These are phyloP conservation scores for Quercus lobata DNA, from an alignment of 331 rosid genomes.

Conservation along the genomic window DNA sequence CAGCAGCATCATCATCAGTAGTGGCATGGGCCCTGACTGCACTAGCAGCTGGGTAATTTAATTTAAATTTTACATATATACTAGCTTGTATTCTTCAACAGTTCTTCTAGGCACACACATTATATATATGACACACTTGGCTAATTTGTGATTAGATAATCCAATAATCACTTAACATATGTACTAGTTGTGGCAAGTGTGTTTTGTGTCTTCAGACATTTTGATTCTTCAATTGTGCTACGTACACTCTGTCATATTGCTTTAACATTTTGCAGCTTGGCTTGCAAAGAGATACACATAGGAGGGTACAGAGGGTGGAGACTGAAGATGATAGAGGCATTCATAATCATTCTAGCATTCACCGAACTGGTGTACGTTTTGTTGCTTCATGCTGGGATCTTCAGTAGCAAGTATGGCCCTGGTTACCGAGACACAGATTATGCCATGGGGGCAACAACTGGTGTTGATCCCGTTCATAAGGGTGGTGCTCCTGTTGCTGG, in stretches of 20 bases:
- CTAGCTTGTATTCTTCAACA: too few species aligned
- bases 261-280: conserved; percentile 40
- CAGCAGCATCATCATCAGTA: conserved; percentile 57
- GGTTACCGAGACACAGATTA: conserved; percentile 68
- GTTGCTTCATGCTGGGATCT: conserved; percentile 73
- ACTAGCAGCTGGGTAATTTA: conserved; percentile 64
- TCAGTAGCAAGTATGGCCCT: conserved; percentile 75
- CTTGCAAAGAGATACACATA: conserved; percentile 68
- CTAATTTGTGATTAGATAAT: too few species aligned
- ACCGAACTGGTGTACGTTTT: conserved; percentile 59
- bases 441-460: conserved; percentile 28
- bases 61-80: too few species aligned
- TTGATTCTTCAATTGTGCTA: too few species aligned
- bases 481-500: conserved; percentile 35
- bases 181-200: too few species aligned
- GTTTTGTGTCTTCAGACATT: too few species aligned
- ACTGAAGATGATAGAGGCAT: conserved; percentile 66
- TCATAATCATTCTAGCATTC: conserved; percentile 59
- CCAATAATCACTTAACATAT: too few species aligned
- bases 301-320: conserved; percentile 97
- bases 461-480: conserved; percentile 56
- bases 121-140: too few species aligned
- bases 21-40: conserved; percentile 87
- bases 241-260: too few species aligned
- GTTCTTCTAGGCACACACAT: too few species aligned